Base-by-base conservation (phyloP, 768 basidiomycete genomes). In the Tubosaeta sp. region DNA sequence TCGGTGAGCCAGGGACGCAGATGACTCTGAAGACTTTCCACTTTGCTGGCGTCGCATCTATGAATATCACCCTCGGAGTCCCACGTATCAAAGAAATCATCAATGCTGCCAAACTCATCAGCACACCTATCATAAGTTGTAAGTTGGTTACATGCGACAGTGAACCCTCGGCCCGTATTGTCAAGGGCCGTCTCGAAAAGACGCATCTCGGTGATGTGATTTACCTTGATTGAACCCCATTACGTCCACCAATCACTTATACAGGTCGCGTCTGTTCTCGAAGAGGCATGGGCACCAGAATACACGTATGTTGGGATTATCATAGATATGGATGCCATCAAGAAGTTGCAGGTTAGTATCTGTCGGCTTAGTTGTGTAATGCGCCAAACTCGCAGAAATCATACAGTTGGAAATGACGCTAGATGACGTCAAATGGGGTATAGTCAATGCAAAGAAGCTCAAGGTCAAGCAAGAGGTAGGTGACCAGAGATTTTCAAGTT, bases 1-100 rank as follows among this genome's bases (percentile, higher is more conserved):
- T 99, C 57, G 96, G 96, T 62, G 96, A 99, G 70, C 96, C 96
- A 1, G 96, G 95, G 36, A 99, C 96, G 0, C 96, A 99, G 66
- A 99, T 99, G 96, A 98, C 95, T 2, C 71, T 98, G 57, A 98
- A 98, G 73, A 98, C 96, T 49, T 99, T 99, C 83, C 96, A 99
- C 77, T 99, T 98, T 70, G 96, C 96, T 61, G 96, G 96, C 73
- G 95, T 99, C 55, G 96, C 96, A 8, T 95, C 94, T 32, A 99
- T 98, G 96, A 98, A 97, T 72, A 93, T 99, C 56, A 99, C 96
- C 0, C 82, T 98, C 32, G 96, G 96, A 70, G 96, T 98, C n/a
- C 96, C 96, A 3, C 95, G 96, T 62, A 98, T 99, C 73, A 98
- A 98, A 70, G 96, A 99, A 70, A 98, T 99, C 58, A 99, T 99